Base-by-base conservation (phyloP, 2,329 filamentous ascomycete genomes). In the Corynespora cassiicola region DNA sequence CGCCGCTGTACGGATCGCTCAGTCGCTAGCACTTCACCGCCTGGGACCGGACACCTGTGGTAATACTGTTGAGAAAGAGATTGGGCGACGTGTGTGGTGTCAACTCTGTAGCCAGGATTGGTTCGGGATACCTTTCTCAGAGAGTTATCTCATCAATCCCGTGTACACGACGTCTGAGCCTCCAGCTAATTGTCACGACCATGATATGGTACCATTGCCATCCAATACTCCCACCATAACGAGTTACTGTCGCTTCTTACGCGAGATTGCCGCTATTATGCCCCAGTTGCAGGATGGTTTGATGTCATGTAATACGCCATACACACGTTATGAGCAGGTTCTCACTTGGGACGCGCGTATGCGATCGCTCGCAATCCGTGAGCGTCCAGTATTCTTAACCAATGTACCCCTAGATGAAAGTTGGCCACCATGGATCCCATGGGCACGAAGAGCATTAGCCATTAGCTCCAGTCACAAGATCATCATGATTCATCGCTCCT, bases 21-120 rank as follows among this genome's bases (percentile, higher is more conserved):
- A 76, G 40, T 64, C 64, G 4, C 58, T 76, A 0, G 73, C 72
- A 0, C 58, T 76, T 1, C 72, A 76, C 37, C 55, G 65, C n/a
- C 51, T 75, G 2, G 49, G 47, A 0, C 37, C 52, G 2, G 51
- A 54, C 8, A n/a, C 22, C 2, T 17, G n/a, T 2, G 29, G 27
- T 17, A 35, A 18, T n/a, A 14, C 20, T 4, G 16, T 34, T n/a
- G 39, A 34, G 8, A 47, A 54, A 4, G 66, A 70, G 31, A 59
- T 52, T 9, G 65, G 64, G 6, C 60, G 63, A 10, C 55, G 65
- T 5, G 49, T 64, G 2, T 71, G 66, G 67, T 50, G 49, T 19
- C 56, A 70, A 34, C 59, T 71, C 2, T 69, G 65, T 41, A 65
- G 58, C 2, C 68, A 71, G 42, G 67, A 70, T 43, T 70, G 66